Evolutionary conservation across 352 stramenopile species (phyloP), one percentile per base, ranked within the genome.

Genomic region (Pythium myriotylum): DNA sequence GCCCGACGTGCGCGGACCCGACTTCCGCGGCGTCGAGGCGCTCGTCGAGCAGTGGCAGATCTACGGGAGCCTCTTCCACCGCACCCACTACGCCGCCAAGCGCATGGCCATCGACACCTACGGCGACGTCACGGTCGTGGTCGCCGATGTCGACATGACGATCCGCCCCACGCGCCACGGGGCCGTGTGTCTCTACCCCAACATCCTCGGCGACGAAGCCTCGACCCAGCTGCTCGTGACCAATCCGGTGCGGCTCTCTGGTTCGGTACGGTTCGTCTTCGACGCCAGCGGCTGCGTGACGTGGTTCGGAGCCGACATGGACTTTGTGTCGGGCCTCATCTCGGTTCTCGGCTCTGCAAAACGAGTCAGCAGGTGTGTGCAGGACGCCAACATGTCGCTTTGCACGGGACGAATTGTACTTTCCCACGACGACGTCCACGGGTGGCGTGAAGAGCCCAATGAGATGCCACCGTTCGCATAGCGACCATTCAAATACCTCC

Each of bases 231-330:
- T 71, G 42, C 46, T 88, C n/a, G 69, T 86, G 13, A 54, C 67
- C 64, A 46, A 17, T 48, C 68, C 42, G 68, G 87, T 10, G 33
- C 70, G 20, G 59, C 79, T 1, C 58, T 67, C 1, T 35, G 74
- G 76, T 9, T 75, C 73, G 51, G 81, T 86, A 45, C 65, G 58
- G 41, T 86, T 86, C 58, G 53, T 81, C 17, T 81, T 88, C 29
- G 74, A 85, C 29, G 22, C 24, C 23, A 70, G 65, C 24, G 48
- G 39, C n/a, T 17, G 59, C n/a, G 48, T 84, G n/a, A 84, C 63
- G 46, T 86, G 73, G 76, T 76, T 86, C 37, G 76, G 76, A 26
- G 72, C 73, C 27, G 76, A 89, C 50, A 76, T 78, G 65, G 74
- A 89, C 67, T 77, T 88, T 53, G 62, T 88, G 22, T 39, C 26